These are phyloP conservation scores for Epichloe glyceriae DNA, from an alignment of 2,329 filamentous ascomycete genomes.

Conservation along the genomic window DNA sequence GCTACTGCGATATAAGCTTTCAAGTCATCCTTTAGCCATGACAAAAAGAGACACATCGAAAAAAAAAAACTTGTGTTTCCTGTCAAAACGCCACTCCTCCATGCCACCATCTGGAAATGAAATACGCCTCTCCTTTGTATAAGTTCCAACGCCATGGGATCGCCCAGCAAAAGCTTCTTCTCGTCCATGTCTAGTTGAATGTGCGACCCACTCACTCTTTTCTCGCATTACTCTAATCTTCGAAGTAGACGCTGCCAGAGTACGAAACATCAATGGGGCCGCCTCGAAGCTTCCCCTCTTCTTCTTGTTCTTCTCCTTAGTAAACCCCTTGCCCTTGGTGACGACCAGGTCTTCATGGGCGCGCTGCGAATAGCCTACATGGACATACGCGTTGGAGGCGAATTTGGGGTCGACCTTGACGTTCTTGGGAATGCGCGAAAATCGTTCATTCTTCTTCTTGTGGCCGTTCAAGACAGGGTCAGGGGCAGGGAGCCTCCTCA, in stretches of 20 bases:
- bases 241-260: slow-evolving; percentile 87
- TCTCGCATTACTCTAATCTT: slow-evolving; percentile 45
- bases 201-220: too few relatives aligned
- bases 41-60: background rate
- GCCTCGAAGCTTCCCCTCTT: slow-evolving; percentile 82
- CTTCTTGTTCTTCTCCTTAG: slow-evolving; percentile 99
- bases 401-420: slow-evolving; percentile 56
- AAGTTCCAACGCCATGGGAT: background rate
- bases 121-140: background rate
- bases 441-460: slow-evolving; percentile 52
- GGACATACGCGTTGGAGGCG: slow-evolving; percentile 66
- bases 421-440: slow-evolving; percentile 63
- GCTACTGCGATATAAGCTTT: background rate
- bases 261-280: slow-evolving; percentile 73
- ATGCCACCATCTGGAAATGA: background rate
- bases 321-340: slow-evolving; percentile 92
- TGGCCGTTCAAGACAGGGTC: slow-evolving; percentile 26
- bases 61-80: background rate
- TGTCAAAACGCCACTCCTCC: background rate
- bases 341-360: slow-evolving; percentile 81
- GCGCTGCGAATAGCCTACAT: slow-evolving; percentile 77
- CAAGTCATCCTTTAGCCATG: background rate
- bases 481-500: slow-evolving; percentile 39
- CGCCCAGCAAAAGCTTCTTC: background rate
- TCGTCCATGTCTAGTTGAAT: too few relatives aligned